Evolutionary conservation across 805 yeast species (phyloP).

Genomic region (Spathaspora boniae): DNA sequence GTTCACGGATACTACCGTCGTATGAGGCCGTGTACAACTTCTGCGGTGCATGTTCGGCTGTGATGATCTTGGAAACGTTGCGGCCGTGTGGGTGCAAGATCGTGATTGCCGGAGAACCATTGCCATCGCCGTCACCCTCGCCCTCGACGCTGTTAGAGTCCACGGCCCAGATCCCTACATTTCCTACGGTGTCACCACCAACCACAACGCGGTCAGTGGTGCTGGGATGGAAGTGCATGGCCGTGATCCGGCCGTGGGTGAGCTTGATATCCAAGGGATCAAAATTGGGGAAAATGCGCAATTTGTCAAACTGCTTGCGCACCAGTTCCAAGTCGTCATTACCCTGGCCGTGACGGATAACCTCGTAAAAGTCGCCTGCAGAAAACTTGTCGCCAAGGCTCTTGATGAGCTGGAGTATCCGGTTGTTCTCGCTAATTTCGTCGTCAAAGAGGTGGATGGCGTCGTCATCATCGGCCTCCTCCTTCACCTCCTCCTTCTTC

Average conservation of each 20-base stretch:
- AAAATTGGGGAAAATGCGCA: slow-evolving; percentile 51
- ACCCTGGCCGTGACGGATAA: slow-evolving; percentile 31
- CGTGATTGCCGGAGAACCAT: slow-evolving; percentile 60
- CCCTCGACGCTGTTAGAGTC: slow-evolving; percentile 35
- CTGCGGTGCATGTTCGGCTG: slow-evolving; percentile 47
- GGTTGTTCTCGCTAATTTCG: slow-evolving; percentile 17
- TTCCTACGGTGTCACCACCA: slow-evolving; percentile 90
- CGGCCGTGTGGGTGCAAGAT: slow-evolving; percentile 74
- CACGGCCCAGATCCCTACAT: slow-evolving; percentile 85
- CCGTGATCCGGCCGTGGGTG: slow-evolving; percentile 68
- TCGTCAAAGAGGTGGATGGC: slow-evolving; percentile 9
- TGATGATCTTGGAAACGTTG: slow-evolving; percentile 61
- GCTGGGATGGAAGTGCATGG: slow-evolving; percentile 76
- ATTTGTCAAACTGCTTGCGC: slow-evolving; percentile 51
- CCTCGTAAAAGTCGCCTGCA: slow-evolving; percentile 68
- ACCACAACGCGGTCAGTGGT: slow-evolving; percentile 56
- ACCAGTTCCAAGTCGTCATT: slow-evolving; percentile 42
- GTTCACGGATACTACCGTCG: slow-evolving; percentile 78
- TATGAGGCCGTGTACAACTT: slow-evolving; percentile 71
- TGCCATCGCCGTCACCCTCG: slow-evolving; percentile 27
- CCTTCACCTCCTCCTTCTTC: slow-evolving; percentile 9
- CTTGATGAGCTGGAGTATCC: slow-evolving; percentile 29
- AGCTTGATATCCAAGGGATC: slow-evolving; percentile 71
- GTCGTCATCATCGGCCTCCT: slow-evolving; percentile 9
- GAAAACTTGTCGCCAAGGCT: slow-evolving; percentile 52